These are phyloP conservation scores for Calamus simplicifolius DNA, from an alignment of 176 grass and related monocot species.

Conservation along the genomic window DNA sequence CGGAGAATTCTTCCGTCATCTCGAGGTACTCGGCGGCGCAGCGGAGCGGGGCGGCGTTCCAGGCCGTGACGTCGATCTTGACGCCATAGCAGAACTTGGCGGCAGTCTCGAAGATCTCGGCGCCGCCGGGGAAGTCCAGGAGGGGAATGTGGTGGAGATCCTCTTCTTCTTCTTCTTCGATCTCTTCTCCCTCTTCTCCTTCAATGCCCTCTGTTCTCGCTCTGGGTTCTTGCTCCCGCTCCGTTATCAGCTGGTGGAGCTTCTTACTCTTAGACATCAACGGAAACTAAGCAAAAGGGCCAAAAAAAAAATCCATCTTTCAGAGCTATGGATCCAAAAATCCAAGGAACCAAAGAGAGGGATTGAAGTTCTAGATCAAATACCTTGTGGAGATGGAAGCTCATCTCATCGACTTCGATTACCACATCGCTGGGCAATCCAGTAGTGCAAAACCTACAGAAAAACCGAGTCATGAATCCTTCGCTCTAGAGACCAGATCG, in stretches of 20 bases:
- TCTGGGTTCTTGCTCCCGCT: slow-evolving; percentile 29
- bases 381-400: slow-evolving; percentile 96
- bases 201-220: background rate
- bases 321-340: background rate
- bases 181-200: slow-evolving; percentile 18
- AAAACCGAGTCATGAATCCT: background rate
- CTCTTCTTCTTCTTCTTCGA: slow-evolving; percentile 55
- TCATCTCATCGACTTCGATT: slow-evolving; percentile 95
- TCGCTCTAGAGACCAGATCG: no score
- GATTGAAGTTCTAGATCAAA: background rate
- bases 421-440: slow-evolving; percentile 92
- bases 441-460: slow-evolving; percentile 90
- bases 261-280: slow-evolving; percentile 96
- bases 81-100: slow-evolving; percentile 99
- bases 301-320: background rate
- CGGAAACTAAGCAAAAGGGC: slow-evolving; percentile 60
- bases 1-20: slow-evolving; percentile 77
- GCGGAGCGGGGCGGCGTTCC: slow-evolving; percentile 54
- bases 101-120: slow-evolving; percentile 71
- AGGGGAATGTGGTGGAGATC: slow-evolving; percentile 64
- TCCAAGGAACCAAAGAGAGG: slow-evolving; percentile 1
- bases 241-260: slow-evolving; percentile 63
- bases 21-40: slow-evolving; percentile 83
- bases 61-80: slow-evolving; percentile 77
- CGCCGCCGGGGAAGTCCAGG: slow-evolving; percentile 66